These are phyloP conservation scores for Irineochytrium annulatum DNA, from an alignment of 192 early-diverging fungal species.

Conservation along the genomic window DNA sequence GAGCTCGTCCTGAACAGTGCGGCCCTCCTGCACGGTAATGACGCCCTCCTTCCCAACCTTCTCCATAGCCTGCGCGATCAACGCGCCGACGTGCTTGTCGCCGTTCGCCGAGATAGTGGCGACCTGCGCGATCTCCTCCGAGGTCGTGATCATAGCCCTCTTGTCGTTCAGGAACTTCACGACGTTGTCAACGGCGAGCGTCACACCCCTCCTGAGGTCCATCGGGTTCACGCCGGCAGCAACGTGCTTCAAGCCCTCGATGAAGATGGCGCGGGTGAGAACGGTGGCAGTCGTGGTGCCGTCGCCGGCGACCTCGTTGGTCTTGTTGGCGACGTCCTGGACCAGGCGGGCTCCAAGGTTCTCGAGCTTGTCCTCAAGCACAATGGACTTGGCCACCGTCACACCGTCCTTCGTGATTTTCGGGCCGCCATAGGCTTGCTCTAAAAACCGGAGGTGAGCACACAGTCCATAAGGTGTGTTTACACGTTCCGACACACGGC, in stretches of 20 bases:
- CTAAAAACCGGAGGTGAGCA: conserved; percentile 37
- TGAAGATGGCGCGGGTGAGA: conserved; percentile 96
- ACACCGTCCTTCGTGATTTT: conserved; percentile 99
- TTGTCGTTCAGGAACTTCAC: conserved; percentile 90
- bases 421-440: conserved; percentile 94
- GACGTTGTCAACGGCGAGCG: conserved; percentile 88
- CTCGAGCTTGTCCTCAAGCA: conserved; percentile 97
- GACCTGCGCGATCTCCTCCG: conserved; percentile 96
- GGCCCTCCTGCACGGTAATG: conserved; percentile 99
- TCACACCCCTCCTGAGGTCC: conserved; percentile 93
- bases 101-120: conserved; percentile 99
- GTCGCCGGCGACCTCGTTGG: conserved; percentile 99
- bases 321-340: conserved; percentile 99
- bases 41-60: conserved; percentile 99
- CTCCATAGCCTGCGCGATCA: conserved; percentile 99
- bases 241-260: conserved; percentile 98
- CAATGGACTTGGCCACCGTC: conserved; percentile 96
- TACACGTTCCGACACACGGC: neutral
- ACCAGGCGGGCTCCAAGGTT: conserved; percentile 97
- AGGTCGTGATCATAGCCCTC: conserved; percentile 88
- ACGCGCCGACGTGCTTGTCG: conserved; percentile 89
- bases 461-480: neutral
- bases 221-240: conserved; percentile 99
- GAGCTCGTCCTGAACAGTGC: conserved; percentile 98
- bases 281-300: conserved; percentile 97